Base-by-base conservation (phyloP, 768 basidiomycete genomes). In the Hygrocybe punicea region DNA sequence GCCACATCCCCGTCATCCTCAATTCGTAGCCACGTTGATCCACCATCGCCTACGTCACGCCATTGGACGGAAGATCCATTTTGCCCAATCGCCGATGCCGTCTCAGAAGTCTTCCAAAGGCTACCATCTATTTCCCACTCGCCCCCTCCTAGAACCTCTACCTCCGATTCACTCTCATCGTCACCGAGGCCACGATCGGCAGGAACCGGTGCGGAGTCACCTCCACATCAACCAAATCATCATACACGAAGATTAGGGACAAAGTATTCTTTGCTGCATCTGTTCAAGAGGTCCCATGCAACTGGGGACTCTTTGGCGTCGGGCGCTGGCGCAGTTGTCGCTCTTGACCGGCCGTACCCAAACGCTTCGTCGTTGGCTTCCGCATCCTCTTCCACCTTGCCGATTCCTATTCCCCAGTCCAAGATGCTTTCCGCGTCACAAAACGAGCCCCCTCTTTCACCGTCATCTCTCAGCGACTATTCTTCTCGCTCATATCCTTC, bases 221-320 rank as follows among this genome's bases (percentile, higher is more conserved):
- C 58, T 4, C 53, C 11, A 34, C 23, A 39, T 34, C 55, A 70
- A 35, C 58, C 73, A 25, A 52, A 68, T 16, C 67, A 68, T 16
- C 67, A 71, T 10, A 71, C 69, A 33, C 72, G 75, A 48, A 84
- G 77, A 62, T 69, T 88, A 4, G 80, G 80, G 24, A 84, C 84
- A 69, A 91, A 91, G 69, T 81, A 89, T 56, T 90, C 89, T 21
- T 73, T 91, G 53, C 75, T 90, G 60, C 84, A 82, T 62, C 76
- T 91, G 14, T 90, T 91, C 75, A 86, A 82, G 77, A 87, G 85
- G 71, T 75, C 69, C 1, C 77, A 78, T 51, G 16, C 39, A 25
- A 33, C 53, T 25, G 42, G 40, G 14, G 53, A 47, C 6, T 10
- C 17, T 7, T 25, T 24, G 3, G n/a, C 42, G 10, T 16, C 53